Evolutionary conservation across 2,329 filamentous ascomycete genomes (phyloP).

Genomic region (Blastomyces parvus): DNA sequence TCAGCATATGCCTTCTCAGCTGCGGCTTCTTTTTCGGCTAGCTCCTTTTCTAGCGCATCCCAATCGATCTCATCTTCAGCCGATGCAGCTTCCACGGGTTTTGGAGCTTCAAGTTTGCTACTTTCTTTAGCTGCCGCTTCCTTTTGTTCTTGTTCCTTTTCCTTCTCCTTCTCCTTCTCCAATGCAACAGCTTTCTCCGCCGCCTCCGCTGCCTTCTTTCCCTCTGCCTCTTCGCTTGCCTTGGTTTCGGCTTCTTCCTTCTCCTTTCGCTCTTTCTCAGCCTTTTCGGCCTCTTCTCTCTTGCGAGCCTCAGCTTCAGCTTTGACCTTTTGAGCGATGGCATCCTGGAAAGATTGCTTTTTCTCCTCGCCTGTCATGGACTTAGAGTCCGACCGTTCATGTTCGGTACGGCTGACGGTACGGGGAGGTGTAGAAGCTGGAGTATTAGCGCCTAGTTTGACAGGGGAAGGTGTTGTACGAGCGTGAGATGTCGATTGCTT

Average conservation of each 20-base stretch:
- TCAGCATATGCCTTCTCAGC: constrained; percentile 47
- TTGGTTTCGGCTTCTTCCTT: constrained; percentile 20
- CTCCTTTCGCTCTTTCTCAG: constrained; percentile 11
- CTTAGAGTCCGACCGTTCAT: constrained; percentile 60
- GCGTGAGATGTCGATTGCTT: constrained; percentile 56
- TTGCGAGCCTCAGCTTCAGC: constrained; percentile 22
- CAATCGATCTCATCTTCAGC: constrained; percentile 38
- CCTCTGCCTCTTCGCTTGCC: constrained; percentile 18
- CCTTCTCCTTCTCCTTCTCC: constrained; percentile 16
- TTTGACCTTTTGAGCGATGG: constrained; percentile 40
- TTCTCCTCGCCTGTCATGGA: constrained; percentile 73
- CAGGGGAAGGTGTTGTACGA: constrained; percentile 48
- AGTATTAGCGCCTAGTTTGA: constrained; percentile 38
- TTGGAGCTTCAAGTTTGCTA: constrained; percentile 34
- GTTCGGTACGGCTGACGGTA: constrained; percentile 55
- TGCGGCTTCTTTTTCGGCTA: constrained; percentile 39
- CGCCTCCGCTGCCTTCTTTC: constrained; percentile 21
- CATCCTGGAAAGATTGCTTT: constrained; percentile 60
- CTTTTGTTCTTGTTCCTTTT: constrained; percentile 23
- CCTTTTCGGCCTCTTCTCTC: constrained; percentile 21
- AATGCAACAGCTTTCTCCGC: constrained; percentile 17
- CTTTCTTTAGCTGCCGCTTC: constrained; percentile 37
- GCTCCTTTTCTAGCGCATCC: constrained; percentile 39
- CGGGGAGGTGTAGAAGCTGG: constrained; percentile 75
- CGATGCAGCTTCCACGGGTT: constrained; percentile 17